Evolutionary conservation across 345 rosid genomes (phyloP).

Genomic region (Eucalyptus victrix): DNA sequence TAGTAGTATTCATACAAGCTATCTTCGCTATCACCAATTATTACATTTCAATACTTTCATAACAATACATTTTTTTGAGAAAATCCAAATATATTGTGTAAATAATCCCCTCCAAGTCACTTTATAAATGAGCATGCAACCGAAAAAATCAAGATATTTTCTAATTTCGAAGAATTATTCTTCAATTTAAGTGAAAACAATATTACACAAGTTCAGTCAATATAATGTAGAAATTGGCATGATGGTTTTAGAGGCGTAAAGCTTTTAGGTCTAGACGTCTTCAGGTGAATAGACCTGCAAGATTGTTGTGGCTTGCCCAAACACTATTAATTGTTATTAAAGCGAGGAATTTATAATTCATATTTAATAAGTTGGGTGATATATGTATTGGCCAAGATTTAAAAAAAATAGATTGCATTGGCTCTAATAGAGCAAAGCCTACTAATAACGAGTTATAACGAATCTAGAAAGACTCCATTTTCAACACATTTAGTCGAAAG

Average conservation of each 20-base stretch:
- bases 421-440: background rate
- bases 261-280: background rate
- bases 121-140: background rate
- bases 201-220: background rate
- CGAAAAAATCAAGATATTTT: background rate
- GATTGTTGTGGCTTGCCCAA: background rate
- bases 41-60: background rate
- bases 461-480: background rate
- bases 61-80: background rate
- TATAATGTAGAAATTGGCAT: background rate
- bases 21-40: background rate
- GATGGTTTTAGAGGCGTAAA: background rate
- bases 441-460: background rate
- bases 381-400: background rate
- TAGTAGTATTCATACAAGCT: background rate
- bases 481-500: background rate
- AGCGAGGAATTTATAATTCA: background rate
- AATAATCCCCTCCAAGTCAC: background rate
- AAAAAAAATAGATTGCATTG: background rate
- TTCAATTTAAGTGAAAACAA: background rate
- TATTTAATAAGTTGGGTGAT: background rate
- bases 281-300: background rate
- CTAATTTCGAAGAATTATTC: background rate
- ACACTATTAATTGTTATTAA: background rate
- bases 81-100: background rate